Conservation (phyloP, 495 filamentous ascomycete species). For the Penicillium antarcticum region DNA sequence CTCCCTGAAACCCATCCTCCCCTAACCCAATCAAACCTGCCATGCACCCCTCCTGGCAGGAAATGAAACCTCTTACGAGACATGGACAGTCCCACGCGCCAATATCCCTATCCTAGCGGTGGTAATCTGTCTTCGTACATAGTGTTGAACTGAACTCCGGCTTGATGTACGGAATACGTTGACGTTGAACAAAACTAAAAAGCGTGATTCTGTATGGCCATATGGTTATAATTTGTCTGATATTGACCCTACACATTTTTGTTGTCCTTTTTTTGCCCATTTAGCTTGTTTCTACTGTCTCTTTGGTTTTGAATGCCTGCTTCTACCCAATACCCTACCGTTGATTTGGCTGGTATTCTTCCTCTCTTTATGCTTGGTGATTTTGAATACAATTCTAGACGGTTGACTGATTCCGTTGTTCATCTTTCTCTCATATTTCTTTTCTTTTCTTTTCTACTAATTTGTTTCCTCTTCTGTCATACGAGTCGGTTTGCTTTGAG, state of each 20-base stretch:
- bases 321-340: slow-evolving; percentile 32
- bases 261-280: background rate
- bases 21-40: background rate
- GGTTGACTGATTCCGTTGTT: background rate
- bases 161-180: slow-evolving; percentile 14
- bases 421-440: background rate
- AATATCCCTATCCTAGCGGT: background rate
- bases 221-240: slow-evolving; percentile 6
- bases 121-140: slow-evolving; percentile 22
- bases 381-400: slow-evolving; percentile 1
- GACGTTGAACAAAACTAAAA: slow-evolving; percentile 18
- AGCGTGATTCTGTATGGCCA: slow-evolving; percentile 3
- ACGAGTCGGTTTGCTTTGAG: too few species aligned
- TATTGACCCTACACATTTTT: slow-evolving; percentile 13
- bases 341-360: slow-evolving; percentile 31
- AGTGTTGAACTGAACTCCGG: slow-evolving; percentile 7
- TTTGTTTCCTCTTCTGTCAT: too few species aligned
- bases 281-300: slow-evolving; percentile 2
- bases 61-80: background rate
- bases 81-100: background rate
- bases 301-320: slow-evolving; percentile 1
- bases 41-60: background rate
- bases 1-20: background rate
- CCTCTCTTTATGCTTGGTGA: slow-evolving; percentile 13
- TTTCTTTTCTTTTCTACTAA: background rate